Evolutionary conservation across 2,329 filamentous ascomycete genomes (phyloP).

Genomic region (Chaetomium olivaceum): DNA sequence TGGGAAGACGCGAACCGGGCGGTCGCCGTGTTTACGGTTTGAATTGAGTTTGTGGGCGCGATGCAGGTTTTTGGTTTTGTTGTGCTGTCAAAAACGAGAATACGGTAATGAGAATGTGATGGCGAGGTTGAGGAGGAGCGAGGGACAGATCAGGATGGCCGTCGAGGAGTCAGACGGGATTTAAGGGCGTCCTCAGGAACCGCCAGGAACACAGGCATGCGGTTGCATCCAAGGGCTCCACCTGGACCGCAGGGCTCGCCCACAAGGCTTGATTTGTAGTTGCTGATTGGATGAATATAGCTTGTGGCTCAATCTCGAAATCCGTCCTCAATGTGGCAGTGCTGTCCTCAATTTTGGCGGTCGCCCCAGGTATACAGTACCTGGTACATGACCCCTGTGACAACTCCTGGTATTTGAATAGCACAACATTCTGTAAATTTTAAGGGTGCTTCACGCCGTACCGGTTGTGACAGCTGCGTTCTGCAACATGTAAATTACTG

Average conservation of each 20-base stretch:
- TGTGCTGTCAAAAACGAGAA: neutral
- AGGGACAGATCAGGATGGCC: neutral
- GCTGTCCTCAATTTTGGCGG: neutral
- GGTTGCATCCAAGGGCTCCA: neutral
- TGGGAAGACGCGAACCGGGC: neutral
- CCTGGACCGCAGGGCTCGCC: neutral
- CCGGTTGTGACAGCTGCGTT: no score
- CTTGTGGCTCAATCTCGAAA: neutral
- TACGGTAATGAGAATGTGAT: neutral
- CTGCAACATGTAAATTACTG: no score
- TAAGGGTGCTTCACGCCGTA: no score
- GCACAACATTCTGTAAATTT: no score
- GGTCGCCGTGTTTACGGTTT: neutral
- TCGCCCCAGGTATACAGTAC: neutral
- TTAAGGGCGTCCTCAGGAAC: neutral
- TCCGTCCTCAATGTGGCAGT: slow-evolving; percentile 5
- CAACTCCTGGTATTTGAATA: no score
- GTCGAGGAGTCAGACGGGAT: neutral
- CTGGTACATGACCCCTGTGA: no score
- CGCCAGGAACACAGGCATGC: neutral
- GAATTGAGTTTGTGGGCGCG: neutral
- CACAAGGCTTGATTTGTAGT: neutral
- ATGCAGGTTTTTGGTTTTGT: neutral
- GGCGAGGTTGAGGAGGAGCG: neutral
- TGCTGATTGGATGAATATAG: neutral